Evolutionary conservation across 345 rosid genomes (phyloP).

Genomic region (Cardiospermum halicacabum): DNA sequence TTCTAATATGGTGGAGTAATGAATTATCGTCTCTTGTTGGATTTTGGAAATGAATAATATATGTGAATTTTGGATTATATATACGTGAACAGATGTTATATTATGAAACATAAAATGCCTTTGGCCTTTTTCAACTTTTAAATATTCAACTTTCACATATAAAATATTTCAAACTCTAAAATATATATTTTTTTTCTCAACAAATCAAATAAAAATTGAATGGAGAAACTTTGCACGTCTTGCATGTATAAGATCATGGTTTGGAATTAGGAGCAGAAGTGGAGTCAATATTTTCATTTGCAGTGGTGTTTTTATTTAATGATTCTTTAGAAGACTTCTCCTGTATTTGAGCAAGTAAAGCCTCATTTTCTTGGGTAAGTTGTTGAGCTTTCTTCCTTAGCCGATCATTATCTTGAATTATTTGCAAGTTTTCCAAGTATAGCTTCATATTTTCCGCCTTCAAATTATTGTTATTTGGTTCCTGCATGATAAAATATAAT

Average conservation of each 20-base stretch:
- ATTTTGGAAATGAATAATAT: no score
- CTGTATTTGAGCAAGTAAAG: constrained; percentile 30
- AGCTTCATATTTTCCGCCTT: constrained; percentile 41
- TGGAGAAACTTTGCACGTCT: neutral
- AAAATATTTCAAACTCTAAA: no score
- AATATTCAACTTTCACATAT: no score
- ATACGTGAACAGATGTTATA: no score
- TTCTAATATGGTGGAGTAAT: no score
- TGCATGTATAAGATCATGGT: constrained; percentile 6
- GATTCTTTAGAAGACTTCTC: constrained; percentile 26
- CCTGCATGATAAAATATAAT: constrained; percentile 17
- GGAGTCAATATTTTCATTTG: constrained; percentile 14
- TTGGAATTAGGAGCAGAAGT: constrained; percentile 11
- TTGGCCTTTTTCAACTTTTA: no score
- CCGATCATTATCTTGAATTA: constrained; percentile 42
- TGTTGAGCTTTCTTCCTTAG: constrained; percentile 41
- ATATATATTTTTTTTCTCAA: no score
- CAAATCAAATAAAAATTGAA: neutral
- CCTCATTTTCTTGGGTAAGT: constrained; percentile 48
- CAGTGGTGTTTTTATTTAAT: constrained; percentile 7
- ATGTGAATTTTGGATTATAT: no score
- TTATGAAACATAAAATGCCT: no score
- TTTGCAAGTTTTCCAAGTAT: constrained; percentile 40
- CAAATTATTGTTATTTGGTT: constrained; percentile 20
- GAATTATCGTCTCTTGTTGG: no score